Conservation (phyloP, 2,329 filamentous ascomycete genomes). For the Alternaria solani region DNA sequence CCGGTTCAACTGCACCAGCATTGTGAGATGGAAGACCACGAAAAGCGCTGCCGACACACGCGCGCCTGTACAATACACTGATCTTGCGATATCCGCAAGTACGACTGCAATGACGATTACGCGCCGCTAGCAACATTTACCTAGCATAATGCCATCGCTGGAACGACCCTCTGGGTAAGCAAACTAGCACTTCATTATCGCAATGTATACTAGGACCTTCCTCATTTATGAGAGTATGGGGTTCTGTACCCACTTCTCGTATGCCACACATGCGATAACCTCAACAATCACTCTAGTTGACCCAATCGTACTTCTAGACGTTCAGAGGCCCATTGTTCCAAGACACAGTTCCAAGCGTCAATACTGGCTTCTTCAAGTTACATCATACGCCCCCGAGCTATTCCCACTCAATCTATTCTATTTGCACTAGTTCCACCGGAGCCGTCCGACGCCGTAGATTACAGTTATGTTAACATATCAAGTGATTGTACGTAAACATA, state of each 20-base stretch:
- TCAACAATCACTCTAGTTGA: slow-evolving; percentile 6
- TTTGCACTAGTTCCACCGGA: slow-evolving; percentile 11
- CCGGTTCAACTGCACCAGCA: slow-evolving; percentile 2
- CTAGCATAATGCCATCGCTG: slow-evolving; percentile 26
- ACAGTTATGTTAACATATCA: not conserved
- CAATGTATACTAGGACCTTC: slow-evolving; percentile 25
- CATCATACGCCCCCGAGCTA: slow-evolving; percentile 4
- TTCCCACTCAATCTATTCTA: slow-evolving; percentile 11
- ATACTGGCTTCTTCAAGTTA: not conserved
- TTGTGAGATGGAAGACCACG: not conserved
- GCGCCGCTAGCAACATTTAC: slow-evolving; percentile 21
- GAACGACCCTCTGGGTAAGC: slow-evolving; percentile 20
- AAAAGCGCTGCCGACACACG: slow-evolving; percentile 10
- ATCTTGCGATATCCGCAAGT: slow-evolving; percentile 27
- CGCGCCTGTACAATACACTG: slow-evolving; percentile 32
- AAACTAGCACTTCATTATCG: slow-evolving; percentile 18
- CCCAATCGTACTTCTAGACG: not conserved
- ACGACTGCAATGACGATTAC: slow-evolving; percentile 28
- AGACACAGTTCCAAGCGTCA: not conserved
- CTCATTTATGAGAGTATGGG: slow-evolving; percentile 21
- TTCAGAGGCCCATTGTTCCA: slow-evolving; percentile 1
- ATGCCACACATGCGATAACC: slow-evolving; percentile 8
- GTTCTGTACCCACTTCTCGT: slow-evolving; percentile 19
- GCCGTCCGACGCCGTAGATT: slow-evolving; percentile 6
- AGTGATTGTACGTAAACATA: slow-evolving; percentile 5